Evolutionary conservation across 768 basidiomycete genomes (phyloP).

Genomic region (Baorangia bicolor): DNA sequence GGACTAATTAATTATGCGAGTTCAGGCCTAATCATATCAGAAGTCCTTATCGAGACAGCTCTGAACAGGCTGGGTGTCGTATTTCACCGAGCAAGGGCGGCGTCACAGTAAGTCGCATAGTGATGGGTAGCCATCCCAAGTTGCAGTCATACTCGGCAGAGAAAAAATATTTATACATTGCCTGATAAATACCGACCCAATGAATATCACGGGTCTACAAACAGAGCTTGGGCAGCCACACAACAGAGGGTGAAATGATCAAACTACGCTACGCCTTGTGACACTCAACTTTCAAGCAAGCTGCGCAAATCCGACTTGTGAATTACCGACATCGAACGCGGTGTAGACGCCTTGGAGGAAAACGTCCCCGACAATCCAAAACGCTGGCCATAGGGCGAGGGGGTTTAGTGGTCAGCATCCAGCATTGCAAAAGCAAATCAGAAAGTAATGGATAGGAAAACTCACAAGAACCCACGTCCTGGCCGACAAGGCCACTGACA

Average conservation of each 20-base stretch:
- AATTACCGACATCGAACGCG: conserved; percentile 37
- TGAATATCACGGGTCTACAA: not conserved
- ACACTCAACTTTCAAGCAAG: conserved; percentile 13
- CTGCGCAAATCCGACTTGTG: conserved; percentile 37
- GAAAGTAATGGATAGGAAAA: not conserved
- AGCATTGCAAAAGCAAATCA: not conserved
- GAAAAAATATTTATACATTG: too few relatives aligned
- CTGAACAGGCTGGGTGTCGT: too few relatives aligned
- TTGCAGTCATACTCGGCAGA: too few relatives aligned
- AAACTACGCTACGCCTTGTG: too few relatives aligned
- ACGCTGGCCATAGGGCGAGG: not conserved
- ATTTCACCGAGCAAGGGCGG: too few relatives aligned
- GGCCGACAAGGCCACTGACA: conserved; percentile 29
- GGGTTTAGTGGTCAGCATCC: not conserved
- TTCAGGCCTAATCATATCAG: too few relatives aligned
- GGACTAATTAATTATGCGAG: too few relatives aligned
- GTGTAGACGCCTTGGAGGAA: conserved; percentile 46
- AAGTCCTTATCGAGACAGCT: too few relatives aligned
- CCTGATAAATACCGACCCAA: too few relatives aligned
- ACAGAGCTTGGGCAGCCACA: not conserved
- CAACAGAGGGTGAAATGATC: not conserved
- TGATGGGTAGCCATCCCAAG: too few relatives aligned
- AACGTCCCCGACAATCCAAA: conserved; percentile 36
- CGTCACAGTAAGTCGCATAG: too few relatives aligned
- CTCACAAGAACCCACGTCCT: conserved; percentile 6